phyloP scores from a whole-genome alignment of 2,329 filamentous ascomycete species.

The Trichoderma atroviride region DNA sequence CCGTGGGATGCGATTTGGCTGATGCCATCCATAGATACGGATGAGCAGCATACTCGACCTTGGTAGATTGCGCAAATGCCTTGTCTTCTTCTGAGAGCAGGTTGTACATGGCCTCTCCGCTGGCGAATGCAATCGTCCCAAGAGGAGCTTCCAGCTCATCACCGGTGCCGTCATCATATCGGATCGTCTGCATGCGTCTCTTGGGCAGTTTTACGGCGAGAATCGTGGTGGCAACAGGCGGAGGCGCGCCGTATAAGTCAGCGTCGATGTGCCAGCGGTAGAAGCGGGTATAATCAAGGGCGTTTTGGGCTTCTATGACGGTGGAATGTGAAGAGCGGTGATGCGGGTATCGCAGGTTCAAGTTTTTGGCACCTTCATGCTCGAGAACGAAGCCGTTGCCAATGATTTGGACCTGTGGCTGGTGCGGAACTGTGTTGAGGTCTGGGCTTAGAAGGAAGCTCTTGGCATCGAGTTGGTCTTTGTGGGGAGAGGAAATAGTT shows the following conservation, averaged over 20 bases:
- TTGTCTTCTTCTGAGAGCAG: not conserved
- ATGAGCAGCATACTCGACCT: not conserved
- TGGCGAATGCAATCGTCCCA: not conserved
- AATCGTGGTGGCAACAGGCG: not conserved
- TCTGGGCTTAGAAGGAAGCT: not conserved
- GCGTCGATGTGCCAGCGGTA: constrained; percentile 11
- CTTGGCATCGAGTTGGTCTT: not conserved
- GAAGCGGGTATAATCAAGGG: not conserved
- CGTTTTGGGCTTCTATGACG: not conserved
- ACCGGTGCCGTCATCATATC: not conserved
- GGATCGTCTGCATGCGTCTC: constrained; percentile 2
- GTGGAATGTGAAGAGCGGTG: not conserved
- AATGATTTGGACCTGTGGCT: constrained; percentile 7
- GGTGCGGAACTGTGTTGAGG: not conserved
- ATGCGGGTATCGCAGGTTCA: not conserved
- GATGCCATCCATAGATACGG: not conserved
- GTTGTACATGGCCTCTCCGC: not conserved
- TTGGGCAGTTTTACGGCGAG: not conserved
- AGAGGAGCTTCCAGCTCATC: not conserved
- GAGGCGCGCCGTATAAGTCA: not conserved
- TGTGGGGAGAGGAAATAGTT: not conserved
- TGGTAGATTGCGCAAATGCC: not conserved
- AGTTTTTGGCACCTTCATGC: not conserved
- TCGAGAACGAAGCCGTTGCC: not conserved
- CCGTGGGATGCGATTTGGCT: not conserved